Percentiles rank a stretch among this genome's conserved stretches.
phyloP scores from a whole-genome alignment of 2,329 filamentous ascomycete genomes.

The Aspergillus texensis region DNA sequence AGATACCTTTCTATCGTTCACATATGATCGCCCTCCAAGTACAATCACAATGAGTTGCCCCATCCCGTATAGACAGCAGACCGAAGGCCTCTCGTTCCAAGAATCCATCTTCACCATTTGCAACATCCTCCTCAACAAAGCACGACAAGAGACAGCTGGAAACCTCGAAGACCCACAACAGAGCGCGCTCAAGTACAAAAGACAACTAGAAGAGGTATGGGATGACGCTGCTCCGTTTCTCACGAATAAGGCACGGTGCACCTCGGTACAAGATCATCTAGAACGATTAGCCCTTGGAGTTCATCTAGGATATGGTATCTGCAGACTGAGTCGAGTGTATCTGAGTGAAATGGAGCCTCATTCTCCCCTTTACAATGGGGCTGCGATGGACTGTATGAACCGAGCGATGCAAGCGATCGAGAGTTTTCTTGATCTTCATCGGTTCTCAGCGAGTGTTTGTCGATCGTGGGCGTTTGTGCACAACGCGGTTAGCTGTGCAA shows the following conservation, averaged over 20 bases:
- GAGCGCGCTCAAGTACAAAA: constrained; percentile 10
- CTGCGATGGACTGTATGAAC: neutral
- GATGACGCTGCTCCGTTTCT: constrained; percentile 13
- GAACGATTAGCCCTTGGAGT: constrained; percentile 23
- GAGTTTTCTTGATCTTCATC: constrained; percentile 22
- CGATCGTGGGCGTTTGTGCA: constrained; percentile 27
- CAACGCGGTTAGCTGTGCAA: constrained; percentile 25
- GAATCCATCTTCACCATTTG: constrained; percentile 20
- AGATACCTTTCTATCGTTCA: constrained; percentile 28
- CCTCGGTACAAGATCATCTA: constrained; percentile 19
- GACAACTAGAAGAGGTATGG: constrained; percentile 12
- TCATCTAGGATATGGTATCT: constrained; percentile 23
- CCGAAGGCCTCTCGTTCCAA: constrained; percentile 15
- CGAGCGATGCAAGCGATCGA: constrained; percentile 14
- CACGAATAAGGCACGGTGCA: constrained; percentile 18
- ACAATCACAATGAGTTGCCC: constrained; percentile 12
- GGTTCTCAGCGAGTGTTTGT: constrained; percentile 18
- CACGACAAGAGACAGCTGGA: constrained; percentile 2
- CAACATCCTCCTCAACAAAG: constrained; percentile 16
- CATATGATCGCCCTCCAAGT: constrained; percentile 26
- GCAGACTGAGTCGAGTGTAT: constrained; percentile 17
- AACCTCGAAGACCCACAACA: neutral
- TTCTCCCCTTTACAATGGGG: neutral
- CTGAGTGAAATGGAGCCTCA: constrained; percentile 4
- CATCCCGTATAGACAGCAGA: constrained; percentile 13